Evolutionary conservation across 2,329 filamentous ascomycete genomes (phyloP).

Genomic region (Fusarium sp.): DNA sequence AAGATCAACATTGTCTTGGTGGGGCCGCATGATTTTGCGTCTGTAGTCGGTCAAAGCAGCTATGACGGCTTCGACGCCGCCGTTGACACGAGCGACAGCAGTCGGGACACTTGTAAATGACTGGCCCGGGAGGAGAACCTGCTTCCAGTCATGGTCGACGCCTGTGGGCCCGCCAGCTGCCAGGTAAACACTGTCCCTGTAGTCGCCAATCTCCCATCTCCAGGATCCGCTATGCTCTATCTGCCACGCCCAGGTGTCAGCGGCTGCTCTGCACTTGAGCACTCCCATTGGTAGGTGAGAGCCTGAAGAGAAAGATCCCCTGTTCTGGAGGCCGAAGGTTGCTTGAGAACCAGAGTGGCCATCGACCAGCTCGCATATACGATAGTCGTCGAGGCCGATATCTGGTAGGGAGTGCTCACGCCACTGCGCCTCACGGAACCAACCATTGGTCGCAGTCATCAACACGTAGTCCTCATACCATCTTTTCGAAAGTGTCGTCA

Average conservation of each 20-base stretch:
- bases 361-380: too few relatives aligned
- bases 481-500: too few relatives aligned
- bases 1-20: not conserved
- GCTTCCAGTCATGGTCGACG: not conserved
- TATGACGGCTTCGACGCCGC: not conserved
- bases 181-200: not conserved
- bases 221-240: not conserved
- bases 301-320: too few relatives aligned
- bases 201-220: not conserved
- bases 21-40: not conserved
- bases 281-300: not conserved
- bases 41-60: not conserved
- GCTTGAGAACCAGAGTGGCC: too few relatives aligned
- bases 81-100: not conserved
- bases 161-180: not conserved
- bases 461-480: too few relatives aligned
- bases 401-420: too few relatives aligned
- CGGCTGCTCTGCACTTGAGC: not conserved
- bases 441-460: too few relatives aligned
- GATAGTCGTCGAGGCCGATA: too few relatives aligned
- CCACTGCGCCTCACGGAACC: too few relatives aligned
- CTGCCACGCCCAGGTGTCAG: not conserved
- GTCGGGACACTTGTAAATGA: not conserved
- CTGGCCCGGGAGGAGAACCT: not conserved
- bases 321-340: too few relatives aligned